A percentile compares a stretch with the other conserved stretches of the same genome.
Conservation (phyloP, 331 rosid species). For the Acacia pycnantha region DNA sequence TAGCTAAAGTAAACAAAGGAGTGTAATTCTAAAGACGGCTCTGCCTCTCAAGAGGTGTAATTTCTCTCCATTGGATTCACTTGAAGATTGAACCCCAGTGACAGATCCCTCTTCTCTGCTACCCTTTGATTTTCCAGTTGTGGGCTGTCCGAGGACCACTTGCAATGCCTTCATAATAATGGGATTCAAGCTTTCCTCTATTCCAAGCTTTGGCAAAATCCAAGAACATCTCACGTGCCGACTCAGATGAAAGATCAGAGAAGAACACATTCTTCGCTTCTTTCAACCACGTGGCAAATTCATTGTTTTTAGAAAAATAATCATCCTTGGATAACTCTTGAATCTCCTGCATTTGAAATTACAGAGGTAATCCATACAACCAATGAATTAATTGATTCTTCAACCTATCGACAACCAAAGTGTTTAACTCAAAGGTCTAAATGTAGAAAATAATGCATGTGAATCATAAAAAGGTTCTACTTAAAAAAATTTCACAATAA, state of each 20-base stretch:
- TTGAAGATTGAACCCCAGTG: not conserved
- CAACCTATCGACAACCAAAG: not conserved
- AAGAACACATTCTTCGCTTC: slow-evolving; percentile 84
- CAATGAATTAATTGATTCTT: slow-evolving; percentile 1
- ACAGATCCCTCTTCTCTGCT: slow-evolving; percentile 23
- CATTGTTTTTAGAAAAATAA: slow-evolving; percentile 84
- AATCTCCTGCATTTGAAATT: slow-evolving; percentile 43
- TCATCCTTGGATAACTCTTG: slow-evolving; percentile 74
- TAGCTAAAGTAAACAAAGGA: slow-evolving; percentile 17
- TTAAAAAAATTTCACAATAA: not conserved
- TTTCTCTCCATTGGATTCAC: not conserved
- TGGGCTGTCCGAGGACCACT: slow-evolving; percentile 77
- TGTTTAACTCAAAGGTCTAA: not conserved
- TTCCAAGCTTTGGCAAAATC: slow-evolving; percentile 86
- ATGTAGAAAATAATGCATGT: not conserved
- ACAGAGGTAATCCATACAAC: not conserved
- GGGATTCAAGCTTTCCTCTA: slow-evolving; percentile 54
- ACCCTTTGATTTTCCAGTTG: slow-evolving; percentile 74
- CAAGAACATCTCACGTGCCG: slow-evolving; percentile 64
- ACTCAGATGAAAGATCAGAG: slow-evolving; percentile 76
- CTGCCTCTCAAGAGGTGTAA: not conserved
- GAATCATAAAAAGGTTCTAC: slow-evolving; percentile 23
- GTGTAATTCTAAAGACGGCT: not conserved
- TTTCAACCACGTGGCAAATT: slow-evolving; percentile 90
- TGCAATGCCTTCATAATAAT: slow-evolving; percentile 80